Conservation (phyloP, 305 asterid species). For the Solanum hybrid region DNA sequence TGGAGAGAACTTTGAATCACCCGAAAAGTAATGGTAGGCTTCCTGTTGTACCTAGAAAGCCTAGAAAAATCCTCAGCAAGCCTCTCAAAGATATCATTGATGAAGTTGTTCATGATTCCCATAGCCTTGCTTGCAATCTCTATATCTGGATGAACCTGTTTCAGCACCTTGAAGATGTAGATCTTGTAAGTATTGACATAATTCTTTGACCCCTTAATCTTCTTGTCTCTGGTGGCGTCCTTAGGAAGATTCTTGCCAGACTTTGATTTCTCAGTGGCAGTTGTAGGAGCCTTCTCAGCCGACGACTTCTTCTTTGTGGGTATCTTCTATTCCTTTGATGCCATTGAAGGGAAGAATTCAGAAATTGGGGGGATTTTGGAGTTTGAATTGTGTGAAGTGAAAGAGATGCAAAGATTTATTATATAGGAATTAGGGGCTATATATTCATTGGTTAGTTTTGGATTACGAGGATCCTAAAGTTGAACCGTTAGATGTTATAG, state of each 20-base stretch:
- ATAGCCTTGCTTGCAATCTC: background rate
- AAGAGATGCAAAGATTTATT: background rate
- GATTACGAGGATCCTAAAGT: background rate
- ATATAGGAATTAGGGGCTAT: background rate
- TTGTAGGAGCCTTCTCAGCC: background rate
- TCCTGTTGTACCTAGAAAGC: background rate
- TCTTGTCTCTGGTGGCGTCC: constrained; percentile 5
- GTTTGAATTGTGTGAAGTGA: background rate
- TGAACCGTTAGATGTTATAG: background rate
- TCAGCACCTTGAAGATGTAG: background rate
- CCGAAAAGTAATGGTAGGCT: background rate
- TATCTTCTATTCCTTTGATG: background rate
- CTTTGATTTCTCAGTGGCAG: background rate
- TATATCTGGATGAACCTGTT: background rate
- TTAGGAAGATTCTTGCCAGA: background rate
- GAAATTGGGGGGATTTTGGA: background rate
- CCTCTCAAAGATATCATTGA: background rate
- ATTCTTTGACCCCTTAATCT: constrained; percentile 12
- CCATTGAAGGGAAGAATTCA: background rate
- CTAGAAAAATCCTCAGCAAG: background rate
- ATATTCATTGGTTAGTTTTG: background rate
- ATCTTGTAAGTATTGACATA: background rate
- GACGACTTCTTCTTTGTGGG: background rate
- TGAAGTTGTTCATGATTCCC: background rate
- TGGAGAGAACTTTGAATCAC: background rate